Percentiles rank a stretch among this genome's conserved stretches.
phyloP scores from a whole-genome alignment of 2,329 filamentous ascomycete species.

The Botrytis fabae region DNA sequence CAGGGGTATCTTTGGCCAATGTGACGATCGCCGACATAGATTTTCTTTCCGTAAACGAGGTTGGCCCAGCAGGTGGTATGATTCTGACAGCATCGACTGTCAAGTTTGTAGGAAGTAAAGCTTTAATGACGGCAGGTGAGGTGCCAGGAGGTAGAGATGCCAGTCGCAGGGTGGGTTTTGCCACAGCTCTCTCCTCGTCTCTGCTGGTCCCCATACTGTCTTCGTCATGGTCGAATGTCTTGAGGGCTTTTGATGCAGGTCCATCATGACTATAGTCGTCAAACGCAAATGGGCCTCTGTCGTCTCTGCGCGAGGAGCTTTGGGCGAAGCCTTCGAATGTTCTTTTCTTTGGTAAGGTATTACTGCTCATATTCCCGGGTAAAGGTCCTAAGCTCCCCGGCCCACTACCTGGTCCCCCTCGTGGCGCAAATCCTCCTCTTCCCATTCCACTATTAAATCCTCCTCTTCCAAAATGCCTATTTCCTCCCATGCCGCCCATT shows the following conservation, averaged over 20 bases:
- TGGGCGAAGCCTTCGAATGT: slow-evolving; percentile 50
- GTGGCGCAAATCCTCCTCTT: slow-evolving; percentile 40
- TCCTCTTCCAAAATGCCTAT: slow-evolving; percentile 30
- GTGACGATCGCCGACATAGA: slow-evolving; percentile 78
- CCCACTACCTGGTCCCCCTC: slow-evolving; percentile 47
- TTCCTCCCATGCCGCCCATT: slow-evolving; percentile 37
- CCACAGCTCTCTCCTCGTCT: slow-evolving; percentile 56
- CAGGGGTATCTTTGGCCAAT: slow-evolving; percentile 75
- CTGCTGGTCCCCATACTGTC: slow-evolving; percentile 43
- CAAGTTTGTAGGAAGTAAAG: slow-evolving; percentile 59
- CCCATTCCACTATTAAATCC: slow-evolving; percentile 37
- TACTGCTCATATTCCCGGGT: slow-evolving; percentile 46
- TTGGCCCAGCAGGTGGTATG: slow-evolving; percentile 54
- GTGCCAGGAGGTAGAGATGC: slow-evolving; percentile 61
- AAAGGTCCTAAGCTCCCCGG: slow-evolving; percentile 61
- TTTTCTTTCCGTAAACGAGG: slow-evolving; percentile 61
- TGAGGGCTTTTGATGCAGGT: slow-evolving; percentile 33
- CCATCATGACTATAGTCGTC: slow-evolving; percentile 39
- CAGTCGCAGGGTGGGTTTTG: slow-evolving; percentile 63
- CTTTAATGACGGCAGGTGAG: slow-evolving; percentile 60
- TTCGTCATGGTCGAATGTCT: slow-evolving; percentile 44
- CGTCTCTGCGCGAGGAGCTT: slow-evolving; percentile 38
- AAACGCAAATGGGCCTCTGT: slow-evolving; percentile 39
- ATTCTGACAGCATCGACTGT: slow-evolving; percentile 74
- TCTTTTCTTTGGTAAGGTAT: slow-evolving; percentile 49